A percentile compares a stretch with the other conserved stretches of the same genome.
phyloP scores from a whole-genome alignment of 2,329 filamentous ascomycete species.

The Grosmannia clavigera region DNA sequence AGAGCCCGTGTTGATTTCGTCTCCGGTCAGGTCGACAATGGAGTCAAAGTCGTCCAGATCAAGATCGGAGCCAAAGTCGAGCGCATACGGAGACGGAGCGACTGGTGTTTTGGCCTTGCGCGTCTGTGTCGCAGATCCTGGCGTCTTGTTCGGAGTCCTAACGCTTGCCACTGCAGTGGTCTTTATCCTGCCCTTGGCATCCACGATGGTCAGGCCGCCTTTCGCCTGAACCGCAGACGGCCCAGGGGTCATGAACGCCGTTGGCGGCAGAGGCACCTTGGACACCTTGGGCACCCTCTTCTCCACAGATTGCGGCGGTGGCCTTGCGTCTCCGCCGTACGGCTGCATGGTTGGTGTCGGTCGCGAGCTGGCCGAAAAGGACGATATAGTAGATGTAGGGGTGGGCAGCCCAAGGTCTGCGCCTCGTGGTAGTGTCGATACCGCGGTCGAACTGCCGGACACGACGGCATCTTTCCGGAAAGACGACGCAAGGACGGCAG shows the following conservation, averaged over 20 bases:
- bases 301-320: background rate
- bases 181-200: background rate
- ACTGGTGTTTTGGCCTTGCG: conserved; percentile 14
- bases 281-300: background rate
- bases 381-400: conserved; percentile 2
- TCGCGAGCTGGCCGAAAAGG: background rate
- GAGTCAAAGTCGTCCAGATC: conserved; percentile 17
- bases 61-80: conserved; percentile 13
- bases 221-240: background rate
- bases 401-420: background rate
- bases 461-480: conserved; percentile 3
- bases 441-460: background rate
- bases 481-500: conserved; percentile 4
- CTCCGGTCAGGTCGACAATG: conserved; percentile 22
- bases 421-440: background rate
- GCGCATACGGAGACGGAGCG: conserved; percentile 17
- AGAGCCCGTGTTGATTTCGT: conserved; percentile 13
- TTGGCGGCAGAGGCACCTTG: background rate
- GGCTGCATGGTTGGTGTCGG: background rate
- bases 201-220: background rate
- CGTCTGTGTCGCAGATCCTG: background rate
- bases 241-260: background rate
- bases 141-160: background rate
- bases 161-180: background rate
- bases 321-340: background rate